These are phyloP conservation scores for Asclepias syriaca DNA, from an alignment of 257 asterid species.

Conservation along the genomic window DNA sequence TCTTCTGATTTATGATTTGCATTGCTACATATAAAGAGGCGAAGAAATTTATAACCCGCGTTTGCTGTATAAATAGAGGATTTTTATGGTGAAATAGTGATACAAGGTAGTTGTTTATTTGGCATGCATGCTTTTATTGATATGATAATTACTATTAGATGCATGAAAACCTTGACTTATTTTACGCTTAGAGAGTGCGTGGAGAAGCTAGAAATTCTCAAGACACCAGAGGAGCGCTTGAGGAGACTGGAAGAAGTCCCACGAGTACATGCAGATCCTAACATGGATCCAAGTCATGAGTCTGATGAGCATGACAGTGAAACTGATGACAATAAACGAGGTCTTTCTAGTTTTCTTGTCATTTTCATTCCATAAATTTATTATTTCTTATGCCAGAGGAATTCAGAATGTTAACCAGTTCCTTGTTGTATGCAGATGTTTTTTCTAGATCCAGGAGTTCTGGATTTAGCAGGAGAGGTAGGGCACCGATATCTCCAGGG, in stretches of 20 bases:
- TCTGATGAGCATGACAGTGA: slow-evolving; percentile 80
- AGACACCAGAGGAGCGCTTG: slow-evolving; percentile 91
- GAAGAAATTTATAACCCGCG: background rate
- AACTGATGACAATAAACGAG: slow-evolving; percentile 64
- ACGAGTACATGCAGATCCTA: slow-evolving; percentile 80
- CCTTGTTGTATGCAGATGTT: slow-evolving; percentile 48
- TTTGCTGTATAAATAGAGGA: background rate
- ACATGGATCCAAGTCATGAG: slow-evolving; percentile 92
- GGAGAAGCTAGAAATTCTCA: slow-evolving; percentile 85
- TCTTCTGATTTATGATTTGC: background rate
- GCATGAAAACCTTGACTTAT: slow-evolving; percentile 49
- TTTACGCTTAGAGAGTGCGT: slow-evolving; percentile 97
- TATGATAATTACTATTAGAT: background rate
- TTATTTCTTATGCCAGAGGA: slow-evolving; percentile 4
- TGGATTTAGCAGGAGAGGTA: slow-evolving; percentile 61
- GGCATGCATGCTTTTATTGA: background rate
- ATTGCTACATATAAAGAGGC: background rate
- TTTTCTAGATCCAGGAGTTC: slow-evolving; percentile 58
- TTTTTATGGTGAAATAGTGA: background rate
- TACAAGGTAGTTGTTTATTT: background rate
- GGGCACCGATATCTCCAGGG: slow-evolving; percentile 69
- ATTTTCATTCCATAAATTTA: slow-evolving; percentile 9
- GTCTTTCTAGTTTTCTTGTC: slow-evolving; percentile 28
- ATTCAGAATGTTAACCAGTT: slow-evolving; percentile 2
- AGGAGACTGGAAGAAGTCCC: slow-evolving; percentile 88